Evolutionary conservation across 768 basidiomycete genomes (phyloP), one percentile per base, ranked within the genome.

Genomic region (Cantharellus anzutake): DNA sequence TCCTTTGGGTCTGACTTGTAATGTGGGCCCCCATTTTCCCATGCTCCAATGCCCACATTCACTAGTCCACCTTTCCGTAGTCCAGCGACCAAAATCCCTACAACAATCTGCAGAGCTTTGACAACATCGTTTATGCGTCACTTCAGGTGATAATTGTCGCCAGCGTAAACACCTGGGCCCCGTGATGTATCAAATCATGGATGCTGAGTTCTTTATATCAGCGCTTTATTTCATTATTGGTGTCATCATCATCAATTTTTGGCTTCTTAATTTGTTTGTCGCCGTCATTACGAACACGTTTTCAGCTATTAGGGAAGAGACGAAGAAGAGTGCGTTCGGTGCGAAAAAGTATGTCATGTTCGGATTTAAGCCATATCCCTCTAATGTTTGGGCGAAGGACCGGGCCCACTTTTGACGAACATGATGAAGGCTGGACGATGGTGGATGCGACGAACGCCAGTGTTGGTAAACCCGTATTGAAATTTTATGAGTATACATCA

Each of bases 271-370:
- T 68, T 70, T 96, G 51, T 86, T 93, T 68, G 88, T 96, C 60
- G 92, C 93, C 16, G 91, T 96, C n/a, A 93, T 94, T 63, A 89
- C 90, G 38, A 86, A 90, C 66, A 87, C 88, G 0, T 98, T 98
- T 68, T 80, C 81, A 16, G 86, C 85, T 14, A 96, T 96, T 62
- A 75, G 89, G 41, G 76, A 80, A 3, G 83, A 89, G 66, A 96
- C 93, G 2, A 80, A 82, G 68, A 85, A 84, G 68, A 91, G 87
- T 68, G 94, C 93, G 0, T 98, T 97, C 68, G 91, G 90, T 41
- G 88, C 88, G 39, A 81, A 66, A 5, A 60, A 64, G 73, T 71
- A 70, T 66, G 0, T 29, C 4, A 5, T 48, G 11, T 55, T 14
- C 38, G 11, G 11, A 37, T 11, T 55, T 29, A 29, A 29, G 20